Conservation (phyloP, 352 stramenopile species). For the Chrysophaeum taylorii region DNA sequence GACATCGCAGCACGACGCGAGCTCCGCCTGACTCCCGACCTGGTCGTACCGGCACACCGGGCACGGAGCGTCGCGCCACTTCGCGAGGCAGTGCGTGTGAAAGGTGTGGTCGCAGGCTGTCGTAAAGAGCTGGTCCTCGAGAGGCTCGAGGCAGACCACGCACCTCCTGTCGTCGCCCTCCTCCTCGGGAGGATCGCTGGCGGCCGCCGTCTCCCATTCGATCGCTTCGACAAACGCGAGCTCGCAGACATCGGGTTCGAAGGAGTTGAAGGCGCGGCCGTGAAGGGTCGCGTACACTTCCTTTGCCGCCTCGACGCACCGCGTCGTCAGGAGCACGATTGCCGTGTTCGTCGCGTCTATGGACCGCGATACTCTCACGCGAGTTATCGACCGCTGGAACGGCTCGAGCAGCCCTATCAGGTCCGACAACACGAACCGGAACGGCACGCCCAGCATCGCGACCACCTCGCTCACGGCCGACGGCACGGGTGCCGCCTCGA, state of each 20-base stretch:
- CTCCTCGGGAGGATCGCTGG: neutral
- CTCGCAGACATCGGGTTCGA: neutral
- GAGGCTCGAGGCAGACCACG: constrained; percentile 73
- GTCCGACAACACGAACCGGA: neutral
- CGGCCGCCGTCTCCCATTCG: too few relatives aligned
- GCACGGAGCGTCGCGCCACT: constrained; percentile 85
- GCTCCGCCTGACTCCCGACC: neutral
- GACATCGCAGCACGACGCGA: neutral
- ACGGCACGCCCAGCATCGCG: neutral
- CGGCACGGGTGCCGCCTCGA: too few relatives aligned
- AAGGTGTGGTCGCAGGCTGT: constrained; percentile 97
- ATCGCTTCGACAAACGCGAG: neutral
- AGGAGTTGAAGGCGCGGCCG: neutral
- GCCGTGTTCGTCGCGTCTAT: neutral
- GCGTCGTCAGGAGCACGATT: neutral
- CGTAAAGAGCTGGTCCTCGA: constrained; percentile 66
- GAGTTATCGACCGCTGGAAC: neutral
- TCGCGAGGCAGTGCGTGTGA: constrained; percentile 86
- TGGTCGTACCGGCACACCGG: constrained; percentile 62
- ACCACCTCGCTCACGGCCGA: neutral
- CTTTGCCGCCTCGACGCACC: neutral
- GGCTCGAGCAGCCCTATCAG: neutral
- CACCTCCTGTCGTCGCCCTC: constrained; percentile 65
- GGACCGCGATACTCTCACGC: neutral
- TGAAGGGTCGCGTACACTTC: neutral